phyloP scores from a whole-genome alignment of 2,329 filamentous ascomycete genomes.

The Pseudogymnoascus sp. region DNA sequence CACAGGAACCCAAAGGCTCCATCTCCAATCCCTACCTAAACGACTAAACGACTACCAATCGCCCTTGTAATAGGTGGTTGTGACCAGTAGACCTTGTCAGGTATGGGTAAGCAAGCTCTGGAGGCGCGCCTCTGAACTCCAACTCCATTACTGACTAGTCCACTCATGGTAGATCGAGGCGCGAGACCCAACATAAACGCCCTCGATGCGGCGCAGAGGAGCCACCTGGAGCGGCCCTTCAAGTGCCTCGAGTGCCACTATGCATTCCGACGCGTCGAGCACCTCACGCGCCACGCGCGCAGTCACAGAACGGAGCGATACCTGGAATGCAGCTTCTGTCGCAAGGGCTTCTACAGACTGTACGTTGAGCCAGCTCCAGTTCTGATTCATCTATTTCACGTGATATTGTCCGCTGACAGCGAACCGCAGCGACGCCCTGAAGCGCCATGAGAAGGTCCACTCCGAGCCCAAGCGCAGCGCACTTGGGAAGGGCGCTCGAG shows the following conservation, averaged over 20 bases:
- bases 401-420: background rate
- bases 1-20: background rate
- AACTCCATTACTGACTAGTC: background rate
- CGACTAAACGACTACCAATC: background rate
- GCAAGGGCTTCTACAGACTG: slow-evolving; percentile 21
- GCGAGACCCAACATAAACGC: background rate
- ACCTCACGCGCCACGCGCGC: slow-evolving; percentile 19
- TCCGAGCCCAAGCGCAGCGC: slow-evolving; percentile 17
- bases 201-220: background rate
- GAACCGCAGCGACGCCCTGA: slow-evolving; percentile 18
- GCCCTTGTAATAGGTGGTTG: background rate
- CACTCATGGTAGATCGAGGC: background rate
- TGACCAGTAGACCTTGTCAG: background rate
- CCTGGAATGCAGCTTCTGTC: slow-evolving; percentile 18
- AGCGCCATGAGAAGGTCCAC: slow-evolving; percentile 20
- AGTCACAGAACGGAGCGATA: slow-evolving; percentile 18
- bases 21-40: background rate
- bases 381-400: background rate
- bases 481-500: slow-evolving; percentile 17
- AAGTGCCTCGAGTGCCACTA: slow-evolving; percentile 17
- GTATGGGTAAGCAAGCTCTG: background rate
- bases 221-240: slow-evolving; percentile 8
- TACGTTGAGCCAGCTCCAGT: slow-evolving; percentile 8
- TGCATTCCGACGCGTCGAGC: slow-evolving; percentile 19
- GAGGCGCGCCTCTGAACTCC: background rate